Conservation (phyloP, 768 basidiomycete genomes). For the Tulasnella sp. region DNA sequence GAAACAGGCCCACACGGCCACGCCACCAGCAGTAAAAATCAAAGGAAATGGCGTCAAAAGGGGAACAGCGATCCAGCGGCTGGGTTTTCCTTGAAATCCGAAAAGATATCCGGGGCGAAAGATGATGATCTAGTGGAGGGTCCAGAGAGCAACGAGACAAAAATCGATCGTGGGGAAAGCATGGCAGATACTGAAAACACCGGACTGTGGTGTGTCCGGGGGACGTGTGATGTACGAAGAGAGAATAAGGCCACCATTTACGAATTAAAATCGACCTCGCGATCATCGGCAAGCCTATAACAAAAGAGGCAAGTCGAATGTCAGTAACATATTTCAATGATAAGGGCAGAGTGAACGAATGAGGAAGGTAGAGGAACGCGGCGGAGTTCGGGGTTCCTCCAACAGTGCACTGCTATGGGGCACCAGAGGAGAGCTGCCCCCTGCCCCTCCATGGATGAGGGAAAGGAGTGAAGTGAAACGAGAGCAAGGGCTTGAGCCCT, state of each 20-base stretch:
- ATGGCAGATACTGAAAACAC: too few species aligned
- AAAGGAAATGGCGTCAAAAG: too few species aligned
- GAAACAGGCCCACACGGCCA: too few species aligned
- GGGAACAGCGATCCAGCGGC: too few species aligned
- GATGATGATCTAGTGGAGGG: too few species aligned
- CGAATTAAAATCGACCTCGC: constrained; percentile 10
- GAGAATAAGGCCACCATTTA: not conserved
- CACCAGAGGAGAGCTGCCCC: not conserved
- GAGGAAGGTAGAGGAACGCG: not conserved
- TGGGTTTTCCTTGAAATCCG: too few species aligned
- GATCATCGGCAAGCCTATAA: constrained; percentile 13
- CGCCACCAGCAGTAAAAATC: too few species aligned
- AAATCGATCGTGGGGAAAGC: too few species aligned
- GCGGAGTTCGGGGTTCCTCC: not conserved
- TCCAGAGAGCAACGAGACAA: too few species aligned
- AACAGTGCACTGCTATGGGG: not conserved
- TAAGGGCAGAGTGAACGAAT: not conserved
- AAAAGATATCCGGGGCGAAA: too few species aligned
- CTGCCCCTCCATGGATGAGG: not conserved
- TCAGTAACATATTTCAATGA: not conserved
- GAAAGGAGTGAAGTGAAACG: not conserved
- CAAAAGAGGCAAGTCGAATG: not conserved
- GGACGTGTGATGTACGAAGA: not conserved
- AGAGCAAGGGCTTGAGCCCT: not conserved
- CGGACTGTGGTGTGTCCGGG: too few species aligned